A percentile compares a stretch with the other conserved stretches of the same genome.
phyloP scores from a whole-genome alignment of 306 rosid genomes.

The Dicorynia guianensis region DNA sequence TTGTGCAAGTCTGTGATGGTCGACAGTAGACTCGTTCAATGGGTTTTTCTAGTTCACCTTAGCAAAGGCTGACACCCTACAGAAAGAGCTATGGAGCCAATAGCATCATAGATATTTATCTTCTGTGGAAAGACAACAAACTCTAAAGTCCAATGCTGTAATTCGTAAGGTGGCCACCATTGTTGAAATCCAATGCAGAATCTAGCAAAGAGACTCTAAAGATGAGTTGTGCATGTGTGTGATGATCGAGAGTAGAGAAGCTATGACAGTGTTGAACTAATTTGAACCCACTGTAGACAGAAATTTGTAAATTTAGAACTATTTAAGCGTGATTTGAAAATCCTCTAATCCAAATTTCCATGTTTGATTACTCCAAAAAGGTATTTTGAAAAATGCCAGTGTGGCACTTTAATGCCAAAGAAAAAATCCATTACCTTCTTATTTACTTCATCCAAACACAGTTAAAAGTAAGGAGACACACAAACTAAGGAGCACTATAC shows the following conservation, averaged over 20 bases:
- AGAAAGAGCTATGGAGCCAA: conserved; percentile 5
- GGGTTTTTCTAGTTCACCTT: neutral
- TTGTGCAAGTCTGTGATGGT: neutral
- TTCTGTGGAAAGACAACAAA: neutral
- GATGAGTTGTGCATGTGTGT: neutral
- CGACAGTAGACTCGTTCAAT: neutral
- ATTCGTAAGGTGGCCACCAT: neutral
- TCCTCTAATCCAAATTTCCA: neutral
- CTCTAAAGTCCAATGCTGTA: neutral
- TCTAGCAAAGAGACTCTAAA: neutral
- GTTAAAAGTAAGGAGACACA: neutral
- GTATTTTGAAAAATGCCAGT: neutral
- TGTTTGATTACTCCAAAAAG: neutral
- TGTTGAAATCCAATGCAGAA: neutral
- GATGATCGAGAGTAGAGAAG: neutral
- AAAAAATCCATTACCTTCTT: neutral
- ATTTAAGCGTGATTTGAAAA: conserved; percentile 7
- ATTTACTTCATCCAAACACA: conserved; percentile 11
- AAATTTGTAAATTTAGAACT: neutral
- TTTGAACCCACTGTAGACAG: neutral
- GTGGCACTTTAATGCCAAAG: too few species aligned
- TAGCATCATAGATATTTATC: conserved; percentile 4
- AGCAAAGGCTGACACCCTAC: conserved; percentile 33
- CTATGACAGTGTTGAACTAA: neutral
- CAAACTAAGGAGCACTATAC: neutral